Evolutionary conservation across 441 rosid genomes (phyloP), one percentile per base, ranked within the genome.

Genomic region (Manihot esculenta): DNA sequence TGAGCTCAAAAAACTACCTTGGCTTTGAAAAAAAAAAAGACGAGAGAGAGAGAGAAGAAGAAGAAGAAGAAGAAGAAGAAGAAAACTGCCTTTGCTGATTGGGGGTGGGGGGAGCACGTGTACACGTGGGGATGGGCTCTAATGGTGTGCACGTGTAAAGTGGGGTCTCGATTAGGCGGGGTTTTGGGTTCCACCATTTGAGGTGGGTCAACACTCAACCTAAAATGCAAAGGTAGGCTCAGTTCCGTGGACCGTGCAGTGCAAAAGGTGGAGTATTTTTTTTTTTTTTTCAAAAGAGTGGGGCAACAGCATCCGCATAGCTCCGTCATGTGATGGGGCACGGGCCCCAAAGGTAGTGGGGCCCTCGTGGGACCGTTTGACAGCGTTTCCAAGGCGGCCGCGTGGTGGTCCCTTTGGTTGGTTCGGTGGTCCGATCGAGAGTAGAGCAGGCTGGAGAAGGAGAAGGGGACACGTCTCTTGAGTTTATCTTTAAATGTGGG

Each of bases 131-230:
- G 68, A 13, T 11, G 23, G 47, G 75, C 57, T 72, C 53, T 47
- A 66, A 74, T 69, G 82, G 64, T 45, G 56, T 75, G 87, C 89
- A 88, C 91, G 91, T 85, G 89, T 82, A 67, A 65, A 72, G 88
- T 84, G 82, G 84, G 87, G 74, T 72, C 72, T 18, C 38, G 62
- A 63, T 77, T 81, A 74, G 84, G 87, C 78, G 68, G 41, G n/a
- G 10, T 7, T 38, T 69, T 49, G 77, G 86, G 83, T 80, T 79
- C 86, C 79, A 80, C 27, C 20, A 14, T 1, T 5, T 9, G 18
- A 72, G 71, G 88, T 83, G 87, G 87, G 85, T 80, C 90, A 71
- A 24, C 62, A n/a, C 41, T 15, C 23, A 13, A 24, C 71, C 60
- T 20, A 33, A n/a, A 56, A 26, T 1, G 3, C 18, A 27, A 27